Percentiles rank a stretch among this genome's conserved stretches.
Evolutionary conservation across 2,329 filamentous ascomycete species (phyloP).

Genomic region (Monosporascus sp.): DNA sequence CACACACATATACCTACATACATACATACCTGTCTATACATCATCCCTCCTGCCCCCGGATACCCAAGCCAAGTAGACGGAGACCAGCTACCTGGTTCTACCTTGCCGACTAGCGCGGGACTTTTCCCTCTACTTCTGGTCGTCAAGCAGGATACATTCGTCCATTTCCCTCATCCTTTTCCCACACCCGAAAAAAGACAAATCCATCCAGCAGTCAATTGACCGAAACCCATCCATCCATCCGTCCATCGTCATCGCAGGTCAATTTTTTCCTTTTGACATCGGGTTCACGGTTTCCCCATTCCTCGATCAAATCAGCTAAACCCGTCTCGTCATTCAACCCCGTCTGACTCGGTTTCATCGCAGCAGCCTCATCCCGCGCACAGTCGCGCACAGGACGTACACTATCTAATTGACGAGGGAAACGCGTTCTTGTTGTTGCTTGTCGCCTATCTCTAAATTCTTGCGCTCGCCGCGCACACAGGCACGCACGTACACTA

Average conservation of each 20-base stretch:
- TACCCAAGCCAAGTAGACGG: background rate
- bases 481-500: background rate
- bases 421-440: no score
- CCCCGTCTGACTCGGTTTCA: background rate
- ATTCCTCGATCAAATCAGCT: background rate
- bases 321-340: background rate
- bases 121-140: background rate
- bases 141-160: background rate
- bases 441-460: no score
- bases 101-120: background rate
- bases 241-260: background rate
- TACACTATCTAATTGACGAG: no score
- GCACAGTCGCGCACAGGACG: background rate
- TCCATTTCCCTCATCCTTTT: background rate
- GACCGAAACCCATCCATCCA: constrained; percentile 1
- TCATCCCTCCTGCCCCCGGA: background rate
- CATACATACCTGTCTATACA: background rate
- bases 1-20: background rate
- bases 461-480: no score
- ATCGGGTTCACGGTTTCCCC: no score
- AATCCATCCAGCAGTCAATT: background rate
- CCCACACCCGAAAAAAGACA: background rate
- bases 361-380: background rate
- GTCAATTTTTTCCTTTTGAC: no score
- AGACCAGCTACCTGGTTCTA: background rate